A percentile compares a stretch with the other conserved stretches of the same genome.
phyloP scores from a whole-genome alignment of 2,329 filamentous ascomycete genomes.

The Colletotrichum magnum region DNA sequence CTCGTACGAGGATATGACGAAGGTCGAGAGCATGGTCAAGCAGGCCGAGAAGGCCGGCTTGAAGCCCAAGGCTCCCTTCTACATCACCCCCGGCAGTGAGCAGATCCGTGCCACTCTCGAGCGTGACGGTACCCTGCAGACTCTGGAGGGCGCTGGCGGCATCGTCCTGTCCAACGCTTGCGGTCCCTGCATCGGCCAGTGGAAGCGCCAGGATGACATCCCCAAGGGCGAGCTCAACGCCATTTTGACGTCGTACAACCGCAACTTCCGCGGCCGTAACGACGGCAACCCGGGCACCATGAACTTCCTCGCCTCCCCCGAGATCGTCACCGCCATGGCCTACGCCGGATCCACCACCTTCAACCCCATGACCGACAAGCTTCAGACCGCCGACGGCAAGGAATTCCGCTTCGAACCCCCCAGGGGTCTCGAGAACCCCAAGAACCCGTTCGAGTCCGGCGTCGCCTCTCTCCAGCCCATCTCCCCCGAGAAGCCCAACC shows the following conservation, averaged over 20 bases:
- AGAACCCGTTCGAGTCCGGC: conserved; percentile 80
- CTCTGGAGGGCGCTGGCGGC: conserved; percentile 89
- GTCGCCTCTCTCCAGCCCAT: conserved; percentile 81
- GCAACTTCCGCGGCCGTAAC: conserved; percentile 97
- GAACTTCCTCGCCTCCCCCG: conserved; percentile 98
- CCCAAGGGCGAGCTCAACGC: conserved; percentile 90
- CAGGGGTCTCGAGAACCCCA: conserved; percentile 75
- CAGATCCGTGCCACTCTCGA: conserved; percentile 96
- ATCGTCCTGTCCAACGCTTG: conserved; percentile 95
- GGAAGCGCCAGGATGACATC: conserved; percentile 91
- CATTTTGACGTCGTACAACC: conserved; percentile 97
- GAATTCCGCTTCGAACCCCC: conserved; percentile 89
- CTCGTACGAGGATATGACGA: conserved; percentile 98
- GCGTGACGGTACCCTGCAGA: conserved; percentile 87
- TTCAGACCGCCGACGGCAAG: conserved; percentile 84
- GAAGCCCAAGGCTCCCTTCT: conserved; percentile 91
- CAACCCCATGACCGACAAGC: conserved; percentile 91
- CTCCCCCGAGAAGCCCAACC: conserved; percentile 70
- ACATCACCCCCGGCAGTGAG: conserved; percentile 96
- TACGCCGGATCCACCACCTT: conserved; percentile 95
- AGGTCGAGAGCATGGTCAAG: conserved; percentile 92
- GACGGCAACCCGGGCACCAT: conserved; percentile 97
- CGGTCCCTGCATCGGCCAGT: conserved; percentile 94
- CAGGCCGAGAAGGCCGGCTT: conserved; percentile 92
- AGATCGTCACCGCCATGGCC: conserved; percentile 95